Evolutionary conservation across 768 basidiomycete genomes (phyloP).

Genomic region (Clitopilus hobsonii): DNA sequence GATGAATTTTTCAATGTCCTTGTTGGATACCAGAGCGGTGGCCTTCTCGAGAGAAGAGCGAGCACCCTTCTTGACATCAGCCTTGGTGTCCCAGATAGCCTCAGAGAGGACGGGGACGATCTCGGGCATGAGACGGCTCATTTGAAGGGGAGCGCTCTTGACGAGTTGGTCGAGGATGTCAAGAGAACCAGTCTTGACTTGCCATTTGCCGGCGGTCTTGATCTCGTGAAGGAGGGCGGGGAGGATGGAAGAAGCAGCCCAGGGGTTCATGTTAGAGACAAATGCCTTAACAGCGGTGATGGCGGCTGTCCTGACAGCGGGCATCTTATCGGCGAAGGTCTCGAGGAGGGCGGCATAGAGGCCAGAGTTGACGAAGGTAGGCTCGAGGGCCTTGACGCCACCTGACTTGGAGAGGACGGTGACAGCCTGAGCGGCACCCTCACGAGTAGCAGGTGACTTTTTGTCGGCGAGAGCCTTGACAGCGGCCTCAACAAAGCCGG

Average conservation of each 20-base stretch:
- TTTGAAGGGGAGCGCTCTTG: slow-evolving; percentile 74
- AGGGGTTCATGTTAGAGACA: slow-evolving; percentile 79
- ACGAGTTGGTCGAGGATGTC: slow-evolving; percentile 84
- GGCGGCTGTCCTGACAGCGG: slow-evolving; percentile 79
- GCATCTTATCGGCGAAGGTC: slow-evolving; percentile 92
- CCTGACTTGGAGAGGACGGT: slow-evolving; percentile 61
- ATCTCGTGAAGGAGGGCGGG: slow-evolving; percentile 88
- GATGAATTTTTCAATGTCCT: slow-evolving; percentile 97
- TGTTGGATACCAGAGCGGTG: slow-evolving; percentile 93
- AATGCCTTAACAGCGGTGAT: slow-evolving; percentile 77
- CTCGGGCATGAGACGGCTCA: slow-evolving; percentile 86
- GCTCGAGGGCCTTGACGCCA: slow-evolving; percentile 80
- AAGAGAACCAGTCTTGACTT: slow-evolving; percentile 88
- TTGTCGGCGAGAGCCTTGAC: slow-evolving; percentile 91
- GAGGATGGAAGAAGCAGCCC: slow-evolving; percentile 80
- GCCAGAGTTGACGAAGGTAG: slow-evolving; percentile 82
- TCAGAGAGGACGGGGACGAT: slow-evolving; percentile 93
- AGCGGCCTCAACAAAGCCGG: slow-evolving; percentile 67
- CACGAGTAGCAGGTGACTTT: slow-evolving; percentile 88
- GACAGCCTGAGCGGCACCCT: slow-evolving; percentile 79
- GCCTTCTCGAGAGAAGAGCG: slow-evolving; percentile 93
- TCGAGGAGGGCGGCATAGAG: slow-evolving; percentile 86
- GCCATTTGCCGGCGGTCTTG: slow-evolving; percentile 97
- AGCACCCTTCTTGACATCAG: slow-evolving; percentile 98
- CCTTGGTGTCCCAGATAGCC: slow-evolving; percentile 98